phyloP scores from a whole-genome alignment of 2,329 filamentous ascomycete species.

The Grosmannia huntii region DNA sequence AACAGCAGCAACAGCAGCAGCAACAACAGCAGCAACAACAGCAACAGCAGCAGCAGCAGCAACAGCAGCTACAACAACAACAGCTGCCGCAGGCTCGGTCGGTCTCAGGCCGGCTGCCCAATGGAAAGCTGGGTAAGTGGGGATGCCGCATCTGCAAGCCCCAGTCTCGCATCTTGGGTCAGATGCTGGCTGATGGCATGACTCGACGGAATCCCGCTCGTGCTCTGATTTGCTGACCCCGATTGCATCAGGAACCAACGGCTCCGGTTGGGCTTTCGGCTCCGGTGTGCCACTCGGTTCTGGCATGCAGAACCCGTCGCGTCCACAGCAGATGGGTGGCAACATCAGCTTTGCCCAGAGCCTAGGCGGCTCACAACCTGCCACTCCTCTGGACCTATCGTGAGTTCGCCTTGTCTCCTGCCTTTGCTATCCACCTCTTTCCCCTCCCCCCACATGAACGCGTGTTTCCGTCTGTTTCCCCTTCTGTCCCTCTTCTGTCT shows the following conservation, averaged over 20 bases:
- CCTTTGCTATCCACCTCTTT: not conserved
- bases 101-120: conserved; percentile 47
- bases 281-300: conserved; percentile 43
- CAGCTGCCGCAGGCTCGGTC: conserved; percentile 30
- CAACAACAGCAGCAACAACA: no score
- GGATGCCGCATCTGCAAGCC: not conserved
- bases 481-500: not conserved
- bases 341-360: conserved; percentile 56
- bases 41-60: no score
- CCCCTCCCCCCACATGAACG: not conserved
- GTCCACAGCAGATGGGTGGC: conserved; percentile 34
- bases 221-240: not conserved
- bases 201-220: not conserved
- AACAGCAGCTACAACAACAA: conserved; percentile 2
- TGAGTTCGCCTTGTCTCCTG: conserved; percentile 29
- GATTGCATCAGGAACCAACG: conserved; percentile 31
- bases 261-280: conserved; percentile 49
- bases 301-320: conserved; percentile 38
- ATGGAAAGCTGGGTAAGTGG: conserved; percentile 48
- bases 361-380: conserved; percentile 48
- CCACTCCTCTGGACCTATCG: conserved; percentile 51
- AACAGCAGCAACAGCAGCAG: no score
- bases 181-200: not conserved
- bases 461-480: no score
- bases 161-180: not conserved